Evolutionary conservation across 805 yeast species (phyloP), one percentile per base, ranked within the genome.

Genomic region (Candida mattraensis): DNA sequence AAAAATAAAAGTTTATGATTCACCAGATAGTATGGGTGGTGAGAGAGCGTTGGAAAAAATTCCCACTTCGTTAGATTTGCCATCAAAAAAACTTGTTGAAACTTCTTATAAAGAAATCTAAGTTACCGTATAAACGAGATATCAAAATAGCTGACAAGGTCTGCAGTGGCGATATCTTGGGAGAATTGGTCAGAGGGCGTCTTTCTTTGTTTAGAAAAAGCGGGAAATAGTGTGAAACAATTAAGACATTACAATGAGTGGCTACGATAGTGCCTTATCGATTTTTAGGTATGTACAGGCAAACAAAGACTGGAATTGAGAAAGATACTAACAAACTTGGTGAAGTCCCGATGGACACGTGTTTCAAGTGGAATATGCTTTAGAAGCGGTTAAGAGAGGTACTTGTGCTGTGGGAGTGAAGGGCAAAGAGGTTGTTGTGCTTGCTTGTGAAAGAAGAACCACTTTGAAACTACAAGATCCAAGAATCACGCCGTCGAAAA

Each of bases 291-390:
- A 77, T 52, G 89, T 78, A 5, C 7, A 6, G 21, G 20, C n/a
- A 9, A n/a, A n/a, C n/a, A n/a, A 24, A n/a, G 7, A 24, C 26
- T 10, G 13, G 13, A 24, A 13, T 11, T 7, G 12, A 7, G 12
- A 24, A 23, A 4, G 15, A 4, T 14, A 33, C 44, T 41, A 43
- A 39, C 45, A 37, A n/a, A 9, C 6, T 14, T 4, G 15, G 50
- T n/a, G n/a, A n/a, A 84, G 93, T 64, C 99, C 99, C 49, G 99
- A 91, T 68, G 99, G 99, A 42, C 97, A 91, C 62, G 96, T 91
- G 60, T 91, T 91, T 72, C 99, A 93, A 74, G 99, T 93, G 26
- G 98, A 93, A 64, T 93, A 93, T 56, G 99, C 99, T 17, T 74
- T 84, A 24, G 99, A 93, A 61, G 99, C 99, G 0, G 99, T 93